phyloP scores from a whole-genome alignment of 495 filamentous ascomycete species.

The Endocarpon pusillum region DNA sequence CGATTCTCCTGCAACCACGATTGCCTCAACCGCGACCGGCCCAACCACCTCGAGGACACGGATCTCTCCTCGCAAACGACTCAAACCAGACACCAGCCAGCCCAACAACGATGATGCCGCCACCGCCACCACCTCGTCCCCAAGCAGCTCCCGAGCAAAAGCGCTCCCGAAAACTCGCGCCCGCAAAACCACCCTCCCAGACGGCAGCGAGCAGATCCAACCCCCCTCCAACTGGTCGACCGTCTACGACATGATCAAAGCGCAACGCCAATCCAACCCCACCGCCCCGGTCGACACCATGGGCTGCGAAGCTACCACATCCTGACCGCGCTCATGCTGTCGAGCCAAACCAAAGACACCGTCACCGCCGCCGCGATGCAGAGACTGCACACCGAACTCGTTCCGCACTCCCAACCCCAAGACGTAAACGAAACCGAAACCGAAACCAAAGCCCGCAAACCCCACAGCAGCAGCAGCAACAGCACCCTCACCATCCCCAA shows the following conservation, averaged over 20 bases:
- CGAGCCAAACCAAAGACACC: constrained; percentile 89
- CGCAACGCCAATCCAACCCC: constrained; percentile 59
- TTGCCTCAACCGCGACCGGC: constrained; percentile 10
- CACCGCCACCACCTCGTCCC: too few relatives aligned
- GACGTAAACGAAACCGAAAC: constrained; percentile 1
- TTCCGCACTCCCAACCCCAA: constrained; percentile 16
- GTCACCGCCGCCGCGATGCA: constrained; percentile 76
- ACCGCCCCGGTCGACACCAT: constrained; percentile 90
- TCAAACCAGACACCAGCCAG: too few relatives aligned
- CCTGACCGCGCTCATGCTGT: constrained; percentile 87
- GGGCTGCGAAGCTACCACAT: constrained; percentile 93
- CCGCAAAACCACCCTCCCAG: constrained; percentile 38
- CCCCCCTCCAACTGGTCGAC: constrained; percentile 74
- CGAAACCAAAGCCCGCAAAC: constrained; percentile 10
- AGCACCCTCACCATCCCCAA: constrained; percentile 56
- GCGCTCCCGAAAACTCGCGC: constrained; percentile 30
- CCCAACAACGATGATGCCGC: too few relatives aligned
- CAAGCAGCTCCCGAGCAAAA: constrained; percentile 7
- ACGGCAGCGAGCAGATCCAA: constrained; percentile 35
- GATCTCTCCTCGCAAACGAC: too few relatives aligned
- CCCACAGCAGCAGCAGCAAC: constrained; percentile 17
- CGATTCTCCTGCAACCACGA: constrained; percentile 8
- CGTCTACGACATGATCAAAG: constrained; percentile 58
- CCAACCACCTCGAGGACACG: constrained; percentile 6
- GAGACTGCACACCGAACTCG: constrained; percentile 58